phyloP scores from a whole-genome alignment of 169 alveolate genomes.

The Ichthyophthirius multifiliis region DNA sequence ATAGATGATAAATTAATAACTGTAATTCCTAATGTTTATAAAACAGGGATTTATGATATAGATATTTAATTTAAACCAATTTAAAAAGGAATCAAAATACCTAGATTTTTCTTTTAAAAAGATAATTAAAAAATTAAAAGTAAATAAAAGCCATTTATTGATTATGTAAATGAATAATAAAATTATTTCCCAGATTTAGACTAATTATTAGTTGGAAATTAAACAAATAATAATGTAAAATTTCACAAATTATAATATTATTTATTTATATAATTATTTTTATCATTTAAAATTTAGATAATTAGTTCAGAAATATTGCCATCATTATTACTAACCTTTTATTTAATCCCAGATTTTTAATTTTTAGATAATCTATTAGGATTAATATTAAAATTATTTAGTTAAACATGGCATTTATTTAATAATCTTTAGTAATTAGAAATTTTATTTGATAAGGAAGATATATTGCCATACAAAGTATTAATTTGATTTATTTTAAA shows the following conservation, averaged over 20 bases:
- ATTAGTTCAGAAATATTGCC: slow-evolving; percentile 22
- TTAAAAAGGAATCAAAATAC: no score
- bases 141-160: slow-evolving; percentile 16
- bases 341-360: slow-evolving; percentile 4
- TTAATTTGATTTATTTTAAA: no score
- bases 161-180: background rate
- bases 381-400: slow-evolving; percentile 15
- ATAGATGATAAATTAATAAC: background rate
- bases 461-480: no score
- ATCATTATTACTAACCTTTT: slow-evolving; percentile 19
- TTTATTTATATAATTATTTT: background rate
- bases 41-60: background rate
- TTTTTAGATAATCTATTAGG: slow-evolving; percentile 22
- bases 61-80: background rate
- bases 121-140: no score
- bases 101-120: no score
- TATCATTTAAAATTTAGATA: background rate
- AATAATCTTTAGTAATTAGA: no score
- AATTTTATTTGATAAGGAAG: no score
- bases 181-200: slow-evolving; percentile 36
- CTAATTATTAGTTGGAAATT: background rate
- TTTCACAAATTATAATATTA: no score
- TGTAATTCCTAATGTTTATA: background rate
- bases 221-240: background rate
- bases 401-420: slow-evolving; percentile 12